Percentiles rank a stretch among this genome's conserved stretches.
These are phyloP conservation scores for Picochlorum sp. DNA, from an alignment of 139 green algal species.

Conservation along the genomic window DNA sequence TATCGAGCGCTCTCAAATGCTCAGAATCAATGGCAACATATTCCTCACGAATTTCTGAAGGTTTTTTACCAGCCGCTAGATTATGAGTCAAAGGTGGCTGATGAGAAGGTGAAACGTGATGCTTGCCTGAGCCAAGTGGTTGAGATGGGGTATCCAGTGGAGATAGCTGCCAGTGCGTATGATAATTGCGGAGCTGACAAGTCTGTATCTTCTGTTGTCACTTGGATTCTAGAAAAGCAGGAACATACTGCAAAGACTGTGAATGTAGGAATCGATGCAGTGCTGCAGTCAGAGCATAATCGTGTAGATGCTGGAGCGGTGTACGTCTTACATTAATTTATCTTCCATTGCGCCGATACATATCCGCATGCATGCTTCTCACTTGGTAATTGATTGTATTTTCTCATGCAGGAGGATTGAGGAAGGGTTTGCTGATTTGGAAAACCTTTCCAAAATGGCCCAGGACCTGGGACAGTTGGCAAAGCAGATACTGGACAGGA, in stretches of 20 bases:
- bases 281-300: neutral
- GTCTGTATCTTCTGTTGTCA: neutral
- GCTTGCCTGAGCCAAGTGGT: slow-evolving; percentile 17
- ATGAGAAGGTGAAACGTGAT: neutral
- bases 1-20: neutral
- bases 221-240: neutral
- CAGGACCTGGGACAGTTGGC: slow-evolving; percentile 65
- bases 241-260: neutral
- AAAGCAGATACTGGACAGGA: slow-evolving; percentile 68
- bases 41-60: neutral
- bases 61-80: neutral
- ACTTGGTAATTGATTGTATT: too few species aligned
- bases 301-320: neutral
- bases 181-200: neutral
- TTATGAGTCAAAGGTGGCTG: too few species aligned
- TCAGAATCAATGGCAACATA: neutral
- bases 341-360: too few species aligned
- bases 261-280: neutral
- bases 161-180: slow-evolving; percentile 5
- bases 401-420: neutral
- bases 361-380: too few species aligned
- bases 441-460: slow-evolving; percentile 20
- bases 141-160: slow-evolving; percentile 16
- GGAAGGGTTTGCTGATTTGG: neutral
- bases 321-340: too few species aligned